A percentile compares a stretch with the other conserved stretches of the same genome.
phyloP scores from a whole-genome alignment of 352 stramenopile species.

The Globisporangium radiosum region DNA sequence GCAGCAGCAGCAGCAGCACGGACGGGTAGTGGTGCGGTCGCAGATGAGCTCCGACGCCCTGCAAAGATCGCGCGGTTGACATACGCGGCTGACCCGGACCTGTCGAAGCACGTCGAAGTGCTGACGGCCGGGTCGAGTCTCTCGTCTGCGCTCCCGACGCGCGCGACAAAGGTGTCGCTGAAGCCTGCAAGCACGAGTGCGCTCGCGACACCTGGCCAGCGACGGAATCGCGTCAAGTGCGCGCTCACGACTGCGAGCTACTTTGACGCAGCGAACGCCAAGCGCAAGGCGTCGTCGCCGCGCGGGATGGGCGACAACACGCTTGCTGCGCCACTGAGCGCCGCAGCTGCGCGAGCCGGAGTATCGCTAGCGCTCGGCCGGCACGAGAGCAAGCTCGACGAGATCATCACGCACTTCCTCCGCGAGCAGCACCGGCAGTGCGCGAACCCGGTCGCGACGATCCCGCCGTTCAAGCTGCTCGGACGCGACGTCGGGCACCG shows the following conservation, averaged over 20 bases:
- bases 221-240: constrained; percentile 25
- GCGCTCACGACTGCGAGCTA: constrained; percentile 23
- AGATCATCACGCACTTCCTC: constrained; percentile 84
- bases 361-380: neutral
- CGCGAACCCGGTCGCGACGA: constrained; percentile 77
- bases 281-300: constrained; percentile 6
- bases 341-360: neutral
- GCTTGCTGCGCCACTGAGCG: neutral
- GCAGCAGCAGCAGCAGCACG: neutral
- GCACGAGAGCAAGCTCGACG: constrained; percentile 52
- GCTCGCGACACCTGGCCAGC: constrained; percentile 7
- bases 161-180: neutral
- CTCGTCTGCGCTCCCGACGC: neutral
- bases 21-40: neutral
- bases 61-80: constrained; percentile 10
- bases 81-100: constrained; percentile 2
- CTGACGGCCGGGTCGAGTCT: neutral
- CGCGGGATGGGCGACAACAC: constrained; percentile 2
- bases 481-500: constrained; percentile 47
- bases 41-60: constrained; percentile 12
- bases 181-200: neutral
- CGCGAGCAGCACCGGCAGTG: constrained; percentile 87
- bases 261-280: constrained; percentile 19
- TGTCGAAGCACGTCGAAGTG: constrained; percentile 5
- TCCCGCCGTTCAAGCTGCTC: constrained; percentile 80